Percentiles rank a stretch among this genome's conserved stretches.
Evolutionary conservation across 495 filamentous ascomycete species (phyloP).

Genomic region (Penicillium chermesinum): DNA sequence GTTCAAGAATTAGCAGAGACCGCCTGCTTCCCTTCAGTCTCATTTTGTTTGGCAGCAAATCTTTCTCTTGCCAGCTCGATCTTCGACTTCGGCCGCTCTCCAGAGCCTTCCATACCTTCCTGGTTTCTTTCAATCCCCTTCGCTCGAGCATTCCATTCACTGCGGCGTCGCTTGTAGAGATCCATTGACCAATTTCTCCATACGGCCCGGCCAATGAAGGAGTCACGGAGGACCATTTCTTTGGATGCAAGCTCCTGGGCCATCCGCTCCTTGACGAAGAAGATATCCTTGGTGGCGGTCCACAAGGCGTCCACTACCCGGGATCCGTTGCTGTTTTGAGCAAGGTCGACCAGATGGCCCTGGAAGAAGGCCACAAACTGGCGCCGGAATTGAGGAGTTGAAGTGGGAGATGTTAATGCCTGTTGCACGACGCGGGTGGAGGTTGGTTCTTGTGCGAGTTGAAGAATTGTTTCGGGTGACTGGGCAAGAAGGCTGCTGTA

Average conservation of each 20-base stretch:
- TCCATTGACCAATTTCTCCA: slow-evolving; percentile 95
- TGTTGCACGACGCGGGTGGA: slow-evolving; percentile 68
- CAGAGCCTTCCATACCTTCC: slow-evolving; percentile 15
- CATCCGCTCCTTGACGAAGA: slow-evolving; percentile 62
- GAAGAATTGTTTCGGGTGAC: slow-evolving; percentile 35
- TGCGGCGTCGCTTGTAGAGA: slow-evolving; percentile 62
- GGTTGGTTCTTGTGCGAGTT: slow-evolving; percentile 53
- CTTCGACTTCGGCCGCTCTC: slow-evolving; percentile 37
- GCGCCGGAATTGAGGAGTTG: slow-evolving; percentile 54
- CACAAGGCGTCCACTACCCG: slow-evolving; percentile 78
- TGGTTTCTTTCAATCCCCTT: slow-evolving; percentile 43
- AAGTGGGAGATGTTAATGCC: slow-evolving; percentile 54
- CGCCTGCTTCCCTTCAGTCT: slow-evolving; percentile 8
- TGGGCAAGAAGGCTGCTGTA: slow-evolving; percentile 50
- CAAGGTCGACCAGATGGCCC: slow-evolving; percentile 56
- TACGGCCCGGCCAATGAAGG: slow-evolving; percentile 70
- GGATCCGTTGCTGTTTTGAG: slow-evolving; percentile 65
- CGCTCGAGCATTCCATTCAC: slow-evolving; percentile 66
- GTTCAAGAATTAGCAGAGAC: background rate
- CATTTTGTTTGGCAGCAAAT: slow-evolving; percentile 32
- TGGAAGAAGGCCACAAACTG: slow-evolving; percentile 57
- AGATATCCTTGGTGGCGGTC: slow-evolving; percentile 56
- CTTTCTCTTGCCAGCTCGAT: slow-evolving; percentile 46
- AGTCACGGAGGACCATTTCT: slow-evolving; percentile 66
- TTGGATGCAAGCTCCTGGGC: slow-evolving; percentile 56